A percentile compares a stretch with the other conserved stretches of the same genome.
Conservation (phyloP, 768 basidiomycete species). For the Mycena kentingensis region DNA sequence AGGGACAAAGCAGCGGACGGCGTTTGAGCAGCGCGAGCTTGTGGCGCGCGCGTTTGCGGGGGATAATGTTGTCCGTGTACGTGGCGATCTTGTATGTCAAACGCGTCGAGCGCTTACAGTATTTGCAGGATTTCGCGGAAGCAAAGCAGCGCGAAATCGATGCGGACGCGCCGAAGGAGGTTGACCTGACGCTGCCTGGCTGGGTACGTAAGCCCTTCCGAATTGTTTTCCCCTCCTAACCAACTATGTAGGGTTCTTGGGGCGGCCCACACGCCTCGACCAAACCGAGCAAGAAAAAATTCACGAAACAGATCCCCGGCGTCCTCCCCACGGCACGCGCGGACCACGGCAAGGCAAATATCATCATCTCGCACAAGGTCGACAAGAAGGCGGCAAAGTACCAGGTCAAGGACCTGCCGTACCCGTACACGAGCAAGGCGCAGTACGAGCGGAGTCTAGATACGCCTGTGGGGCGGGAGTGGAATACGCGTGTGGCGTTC, state of each 20-base stretch:
- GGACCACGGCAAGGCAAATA: conserved; percentile 81
- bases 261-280: conserved; percentile 63
- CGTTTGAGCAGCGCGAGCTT: conserved; percentile 89
- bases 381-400: conserved; percentile 95
- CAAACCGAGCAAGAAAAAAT: conserved; percentile 43
- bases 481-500: conserved; percentile 88
- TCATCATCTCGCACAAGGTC: conserved; percentile 94
- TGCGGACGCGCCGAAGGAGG: conserved; percentile 81
- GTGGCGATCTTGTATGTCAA: conserved; percentile 26
- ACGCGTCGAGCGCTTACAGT: background rate
- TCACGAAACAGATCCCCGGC: conserved; percentile 82
- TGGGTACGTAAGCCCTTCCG: too few relatives aligned
- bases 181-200: conserved; percentile 90
- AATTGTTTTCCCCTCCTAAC: too few relatives aligned
- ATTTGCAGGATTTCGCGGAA: conserved; percentile 76
- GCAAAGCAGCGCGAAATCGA: conserved; percentile 82
- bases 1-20: conserved; percentile 46
- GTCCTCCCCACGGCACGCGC: conserved; percentile 77
- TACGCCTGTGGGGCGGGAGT: conserved; percentile 83
- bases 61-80: conserved; percentile 90
- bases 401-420: conserved; percentile 86
- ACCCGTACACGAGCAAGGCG: conserved; percentile 90
- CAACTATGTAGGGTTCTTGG: conserved; percentile 97
- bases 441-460: conserved; percentile 89
- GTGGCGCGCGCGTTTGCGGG: conserved; percentile 96